These are phyloP conservation scores for Cytospora piceae DNA, from an alignment of 2,329 filamentous ascomycete genomes.

Conservation along the genomic window DNA sequence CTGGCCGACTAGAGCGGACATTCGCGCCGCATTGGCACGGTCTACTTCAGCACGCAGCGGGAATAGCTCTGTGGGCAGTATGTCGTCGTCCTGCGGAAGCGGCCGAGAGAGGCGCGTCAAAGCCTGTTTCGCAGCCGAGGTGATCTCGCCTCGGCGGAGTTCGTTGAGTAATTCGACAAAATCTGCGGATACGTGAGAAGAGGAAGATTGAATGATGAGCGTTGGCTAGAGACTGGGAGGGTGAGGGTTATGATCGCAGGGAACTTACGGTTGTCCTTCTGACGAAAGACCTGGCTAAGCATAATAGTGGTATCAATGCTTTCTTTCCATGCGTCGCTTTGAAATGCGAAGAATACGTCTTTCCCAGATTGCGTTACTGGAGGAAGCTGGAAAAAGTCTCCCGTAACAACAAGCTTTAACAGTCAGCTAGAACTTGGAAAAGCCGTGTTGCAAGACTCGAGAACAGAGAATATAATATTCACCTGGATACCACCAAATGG, in stretches of 20 bases:
- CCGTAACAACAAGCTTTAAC: constrained; percentile 68
- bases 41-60: constrained; percentile 74
- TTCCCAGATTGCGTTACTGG: constrained; percentile 67
- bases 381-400: constrained; percentile 79
- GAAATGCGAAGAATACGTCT: constrained; percentile 70
- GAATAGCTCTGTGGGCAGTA: constrained; percentile 73
- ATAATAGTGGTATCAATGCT: constrained; percentile 76
- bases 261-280: constrained; percentile 57
- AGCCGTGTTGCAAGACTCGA: background rate
- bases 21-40: constrained; percentile 66
- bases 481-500: constrained; percentile 72
- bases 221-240: background rate
- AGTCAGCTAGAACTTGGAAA: background rate
- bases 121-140: constrained; percentile 59
- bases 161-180: constrained; percentile 78
- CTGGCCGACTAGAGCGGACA: constrained; percentile 64
- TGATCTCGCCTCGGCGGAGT: constrained; percentile 71
- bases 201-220: background rate
- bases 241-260: background rate
- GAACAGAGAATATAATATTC: accelerated
- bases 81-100: constrained; percentile 59
- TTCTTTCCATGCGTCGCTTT: constrained; percentile 72
- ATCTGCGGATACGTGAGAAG: constrained; percentile 39
- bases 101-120: constrained; percentile 65
- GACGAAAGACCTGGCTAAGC: constrained; percentile 74